Evolutionary conservation across 352 stramenopile genomes (phyloP).

Genomic region (Pilasporangium apinafurcum): DNA sequence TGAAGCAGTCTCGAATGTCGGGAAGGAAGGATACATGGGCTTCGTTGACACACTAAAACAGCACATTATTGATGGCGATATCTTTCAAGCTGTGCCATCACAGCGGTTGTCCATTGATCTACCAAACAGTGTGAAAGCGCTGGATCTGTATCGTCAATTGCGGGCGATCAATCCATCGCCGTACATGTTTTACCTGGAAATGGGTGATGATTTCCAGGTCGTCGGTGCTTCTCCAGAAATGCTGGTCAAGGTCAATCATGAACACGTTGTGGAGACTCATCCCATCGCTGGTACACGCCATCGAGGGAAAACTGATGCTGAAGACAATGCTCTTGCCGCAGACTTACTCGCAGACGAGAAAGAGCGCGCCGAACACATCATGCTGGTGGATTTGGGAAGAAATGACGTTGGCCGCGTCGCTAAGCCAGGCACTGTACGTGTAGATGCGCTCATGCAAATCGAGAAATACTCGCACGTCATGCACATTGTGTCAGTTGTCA

Average conservation of each 20-base stretch:
- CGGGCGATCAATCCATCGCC: slow-evolving; percentile 84
- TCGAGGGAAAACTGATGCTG: slow-evolving; percentile 75
- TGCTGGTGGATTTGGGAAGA: slow-evolving; percentile 88
- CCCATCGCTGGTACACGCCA: slow-evolving; percentile 87
- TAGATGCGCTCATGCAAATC: slow-evolving; percentile 87
- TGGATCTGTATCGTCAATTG: slow-evolving; percentile 88
- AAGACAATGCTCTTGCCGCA: slow-evolving; percentile 75
- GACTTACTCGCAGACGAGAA: slow-evolving; percentile 85
- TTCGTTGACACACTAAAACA: slow-evolving; percentile 86
- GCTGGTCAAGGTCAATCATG: slow-evolving; percentile 85
- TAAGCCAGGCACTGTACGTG: slow-evolving; percentile 68
- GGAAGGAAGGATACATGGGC: slow-evolving; percentile 77
- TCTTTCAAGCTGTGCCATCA: slow-evolving; percentile 87
- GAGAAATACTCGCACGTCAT: slow-evolving; percentile 92
- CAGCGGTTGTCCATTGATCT: slow-evolving; percentile 72
- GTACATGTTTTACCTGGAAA: slow-evolving; percentile 89
- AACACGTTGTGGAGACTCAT: slow-evolving; percentile 82
- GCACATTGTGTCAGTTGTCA: slow-evolving; percentile 89
- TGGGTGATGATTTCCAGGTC: slow-evolving; percentile 83
- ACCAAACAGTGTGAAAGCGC: slow-evolving; percentile 49
- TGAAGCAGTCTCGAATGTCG: slow-evolving; percentile 77
- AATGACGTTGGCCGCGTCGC: slow-evolving; percentile 88
- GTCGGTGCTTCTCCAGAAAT: slow-evolving; percentile 86
- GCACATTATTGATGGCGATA: slow-evolving; percentile 86
- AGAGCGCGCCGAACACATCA: slow-evolving; percentile 89